Base-by-base conservation (phyloP, 225 moss, liverwort and hornwort species). In the Polytrichum formosum region DNA sequence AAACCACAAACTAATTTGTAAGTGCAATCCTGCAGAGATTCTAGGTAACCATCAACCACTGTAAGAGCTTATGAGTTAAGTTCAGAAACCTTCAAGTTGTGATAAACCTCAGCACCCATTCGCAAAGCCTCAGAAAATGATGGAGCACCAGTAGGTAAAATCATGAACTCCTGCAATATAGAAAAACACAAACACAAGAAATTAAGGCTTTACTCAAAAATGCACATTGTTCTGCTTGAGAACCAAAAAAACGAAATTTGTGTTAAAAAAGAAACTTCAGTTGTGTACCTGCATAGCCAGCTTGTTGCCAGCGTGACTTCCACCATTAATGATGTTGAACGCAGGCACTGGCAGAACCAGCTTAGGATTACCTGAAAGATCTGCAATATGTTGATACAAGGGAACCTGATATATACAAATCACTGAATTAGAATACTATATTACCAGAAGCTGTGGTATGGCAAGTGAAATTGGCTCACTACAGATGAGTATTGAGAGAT, bases 291-390 rank as follows among this genome's bases (percentile, higher is more conserved):
- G 96, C 91, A 96, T 93, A 66, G 96, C 96, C 65, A 96, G 87
- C 90, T 96, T 96, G 82, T 96, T 93, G 70, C 96, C 95, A 18
- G 95, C 95, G 72, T 95, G 95, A 61, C 92, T 92, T 9, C 95
- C 95, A 23, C 95, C 95, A 27, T 95, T 95, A 70, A 95, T 95
- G 29, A 95, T 92, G 60, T 95, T 95, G 66, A 95, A 85, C 5
- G 95, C 95, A 21, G 95, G 95, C 60, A 95, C 95, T 18, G 95
- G 95, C 33, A 95, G 79, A 31, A 92, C 75, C 46, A 95, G 53
- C 81, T 92, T 91, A 62, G 83, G 80, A 75, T 95, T 95, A 28
- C 84, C 79, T 53, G 92, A 91, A 16, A 95, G 87, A 73, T 95
- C 88, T 59, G 95, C 95, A 72, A 95, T 95, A 76, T 95, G 91